These are phyloP conservation scores for Dendrobium officinale DNA, from an alignment of 106 monocot genomes.

Conservation along the genomic window DNA sequence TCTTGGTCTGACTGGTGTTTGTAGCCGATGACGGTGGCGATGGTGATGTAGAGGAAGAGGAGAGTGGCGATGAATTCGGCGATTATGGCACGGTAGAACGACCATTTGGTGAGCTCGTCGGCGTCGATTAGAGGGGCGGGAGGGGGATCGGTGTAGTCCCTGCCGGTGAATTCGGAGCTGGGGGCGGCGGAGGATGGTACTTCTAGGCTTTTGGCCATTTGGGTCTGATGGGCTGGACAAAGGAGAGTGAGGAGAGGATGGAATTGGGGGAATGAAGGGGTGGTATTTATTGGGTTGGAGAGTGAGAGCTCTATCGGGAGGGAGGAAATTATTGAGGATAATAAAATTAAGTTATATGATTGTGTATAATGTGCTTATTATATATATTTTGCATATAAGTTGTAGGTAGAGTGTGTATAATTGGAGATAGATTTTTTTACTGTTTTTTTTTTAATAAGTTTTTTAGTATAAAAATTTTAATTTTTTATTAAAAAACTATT, in stretches of 20 bases:
- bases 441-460: too few relatives aligned
- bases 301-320: too few relatives aligned
- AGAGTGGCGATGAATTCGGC: constrained; percentile 36
- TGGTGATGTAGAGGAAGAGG: constrained; percentile 36
- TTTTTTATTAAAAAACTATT: too few relatives aligned
- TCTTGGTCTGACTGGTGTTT: constrained; percentile 20
- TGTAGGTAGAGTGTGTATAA: too few relatives aligned
- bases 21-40: constrained; percentile 38
- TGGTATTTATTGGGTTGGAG: neutral
- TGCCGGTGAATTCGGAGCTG: constrained; percentile 14
- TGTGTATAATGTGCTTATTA: too few relatives aligned
- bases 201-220: constrained; percentile 21
- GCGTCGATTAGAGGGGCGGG: constrained; percentile 26
- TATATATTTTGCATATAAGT: too few relatives aligned
- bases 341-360: too few relatives aligned
- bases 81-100: constrained; percentile 32
- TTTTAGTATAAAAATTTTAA: too few relatives aligned
- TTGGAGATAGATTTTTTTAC: too few relatives aligned
- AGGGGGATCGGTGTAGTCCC: constrained; percentile 42
- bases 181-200: neutral
- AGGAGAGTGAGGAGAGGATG: neutral
- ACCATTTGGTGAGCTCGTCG: constrained; percentile 24
- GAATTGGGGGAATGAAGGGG: neutral
- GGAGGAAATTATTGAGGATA: too few relatives aligned
- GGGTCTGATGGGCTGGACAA: too few relatives aligned